These are phyloP conservation scores for Zygosaccharomyces bailii DNA, from an alignment of 805 yeast genomes.

Conservation along the genomic window DNA sequence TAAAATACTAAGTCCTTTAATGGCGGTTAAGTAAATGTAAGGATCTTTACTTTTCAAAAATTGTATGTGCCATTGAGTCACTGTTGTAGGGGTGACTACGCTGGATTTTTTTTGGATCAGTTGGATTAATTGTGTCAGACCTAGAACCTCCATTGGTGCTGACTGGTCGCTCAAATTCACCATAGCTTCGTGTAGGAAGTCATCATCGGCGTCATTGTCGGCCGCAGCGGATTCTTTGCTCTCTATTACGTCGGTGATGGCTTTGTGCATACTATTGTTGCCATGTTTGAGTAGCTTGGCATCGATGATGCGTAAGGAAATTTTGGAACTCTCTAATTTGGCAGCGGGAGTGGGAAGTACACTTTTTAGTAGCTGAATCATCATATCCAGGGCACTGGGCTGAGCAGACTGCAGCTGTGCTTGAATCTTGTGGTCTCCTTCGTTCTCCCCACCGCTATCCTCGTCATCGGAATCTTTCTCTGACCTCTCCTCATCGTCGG, in stretches of 20 bases:
- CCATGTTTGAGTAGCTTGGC: conserved; percentile 26
- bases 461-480: conserved; percentile 25
- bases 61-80: conserved; percentile 55
- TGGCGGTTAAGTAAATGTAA: conserved; percentile 76
- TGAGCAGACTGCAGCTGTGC: conserved; percentile 31
- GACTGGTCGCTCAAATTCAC: conserved; percentile 68
- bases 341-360: background rate
- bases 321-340: conserved; percentile 16
- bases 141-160: conserved; percentile 85
- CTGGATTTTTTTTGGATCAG: conserved; percentile 50
- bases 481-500: conserved; percentile 31
- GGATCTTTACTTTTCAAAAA: conserved; percentile 81
- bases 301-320: background rate
- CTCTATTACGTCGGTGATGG: background rate
- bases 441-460: too few species aligned
- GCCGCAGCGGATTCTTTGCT: background rate
- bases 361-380: conserved; percentile 2
- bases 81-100: conserved; percentile 51
- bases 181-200: conserved; percentile 55
- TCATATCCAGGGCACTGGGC: background rate
- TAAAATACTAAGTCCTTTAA: conserved; percentile 68
- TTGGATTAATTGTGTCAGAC: conserved; percentile 60
- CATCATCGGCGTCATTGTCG: conserved; percentile 28
- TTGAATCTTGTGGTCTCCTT: too few species aligned
- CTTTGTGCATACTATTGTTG: conserved; percentile 24